These are phyloP conservation scores for Maudiozyma humilis DNA, from an alignment of 1,139 yeast species.

Conservation along the genomic window DNA sequence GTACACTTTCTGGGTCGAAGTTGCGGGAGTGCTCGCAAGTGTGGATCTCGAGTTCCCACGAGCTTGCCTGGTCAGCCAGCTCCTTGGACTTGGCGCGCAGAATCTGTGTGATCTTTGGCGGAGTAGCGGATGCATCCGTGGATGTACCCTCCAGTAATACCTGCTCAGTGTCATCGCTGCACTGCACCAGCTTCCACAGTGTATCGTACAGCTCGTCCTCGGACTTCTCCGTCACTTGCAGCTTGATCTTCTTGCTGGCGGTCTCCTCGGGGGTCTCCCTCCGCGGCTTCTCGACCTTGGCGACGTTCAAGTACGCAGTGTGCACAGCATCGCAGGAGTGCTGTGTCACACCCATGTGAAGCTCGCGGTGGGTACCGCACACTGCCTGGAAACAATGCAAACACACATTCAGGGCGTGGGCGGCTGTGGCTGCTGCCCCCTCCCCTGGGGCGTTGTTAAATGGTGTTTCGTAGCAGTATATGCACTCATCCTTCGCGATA, in stretches of 20 bases:
- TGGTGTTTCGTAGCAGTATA: conserved; percentile 29
- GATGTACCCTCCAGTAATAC: background rate
- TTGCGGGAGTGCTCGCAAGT: conserved; percentile 70
- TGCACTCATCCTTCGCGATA: conserved; percentile 31
- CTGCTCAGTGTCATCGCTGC: conserved; percentile 6
- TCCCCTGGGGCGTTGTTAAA: conserved; percentile 16
- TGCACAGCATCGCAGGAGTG: conserved; percentile 16
- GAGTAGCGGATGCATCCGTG: conserved; percentile 8
- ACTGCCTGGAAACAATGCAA: conserved; percentile 29
- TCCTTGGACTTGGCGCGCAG: conserved; percentile 58
- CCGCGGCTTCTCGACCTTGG: conserved; percentile 18
- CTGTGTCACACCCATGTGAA: conserved; percentile 22
- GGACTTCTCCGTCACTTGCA: conserved; percentile 61
- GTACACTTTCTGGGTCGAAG: conserved; percentile 28
- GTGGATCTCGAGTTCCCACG: conserved; percentile 84
- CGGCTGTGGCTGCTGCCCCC: background rate
- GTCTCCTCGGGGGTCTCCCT: conserved; percentile 20
- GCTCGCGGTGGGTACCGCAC: conserved; percentile 21
- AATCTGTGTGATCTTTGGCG: conserved; percentile 40
- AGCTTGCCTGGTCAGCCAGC: conserved; percentile 62
- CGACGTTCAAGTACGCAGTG: conserved; percentile 18
- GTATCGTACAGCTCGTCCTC: conserved; percentile 65
- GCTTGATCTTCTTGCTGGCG: conserved; percentile 50
- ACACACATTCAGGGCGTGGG: conserved; percentile 25
- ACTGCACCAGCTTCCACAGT: conserved; percentile 17